Percentiles rank a stretch among this genome's conserved stretches.
phyloP scores from a whole-genome alignment of 345 rosid genomes.

The Boechera retrofracta region DNA sequence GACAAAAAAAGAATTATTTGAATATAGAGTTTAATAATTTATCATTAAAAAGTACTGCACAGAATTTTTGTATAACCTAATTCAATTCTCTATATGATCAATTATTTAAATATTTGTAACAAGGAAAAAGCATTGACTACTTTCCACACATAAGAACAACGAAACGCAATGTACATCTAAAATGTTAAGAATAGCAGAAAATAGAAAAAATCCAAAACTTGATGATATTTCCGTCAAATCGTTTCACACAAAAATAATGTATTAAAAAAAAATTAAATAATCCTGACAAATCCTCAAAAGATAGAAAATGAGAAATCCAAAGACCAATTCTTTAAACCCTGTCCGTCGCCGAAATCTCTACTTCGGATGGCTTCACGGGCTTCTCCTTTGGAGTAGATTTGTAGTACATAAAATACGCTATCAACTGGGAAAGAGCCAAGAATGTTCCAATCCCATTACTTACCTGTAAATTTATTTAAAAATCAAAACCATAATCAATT shows the following conservation, averaged over 20 bases:
- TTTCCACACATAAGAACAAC: background rate
- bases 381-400: constrained; percentile 44
- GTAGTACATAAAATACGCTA: constrained; percentile 49
- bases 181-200: background rate
- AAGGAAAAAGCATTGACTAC: background rate
- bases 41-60: background rate
- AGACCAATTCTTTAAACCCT: background rate
- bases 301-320: too few relatives aligned
- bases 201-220: background rate
- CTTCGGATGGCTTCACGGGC: constrained; percentile 42
- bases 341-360: constrained; percentile 48
- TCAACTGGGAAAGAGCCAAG: constrained; percentile 47
- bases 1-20: background rate
- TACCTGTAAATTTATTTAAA: constrained; percentile 38
- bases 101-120: background rate
- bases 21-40: too few relatives aligned
- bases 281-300: background rate
- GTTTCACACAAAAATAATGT: constrained; percentile 15
- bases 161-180: background rate
- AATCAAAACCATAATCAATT: background rate
- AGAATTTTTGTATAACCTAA: background rate
- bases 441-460: constrained; percentile 69
- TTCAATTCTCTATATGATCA: background rate
- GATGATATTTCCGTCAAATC: background rate
- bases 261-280: background rate